Evolutionary conservation across 768 basidiomycete species (phyloP).

Genomic region (Tricholomella constricta): DNA sequence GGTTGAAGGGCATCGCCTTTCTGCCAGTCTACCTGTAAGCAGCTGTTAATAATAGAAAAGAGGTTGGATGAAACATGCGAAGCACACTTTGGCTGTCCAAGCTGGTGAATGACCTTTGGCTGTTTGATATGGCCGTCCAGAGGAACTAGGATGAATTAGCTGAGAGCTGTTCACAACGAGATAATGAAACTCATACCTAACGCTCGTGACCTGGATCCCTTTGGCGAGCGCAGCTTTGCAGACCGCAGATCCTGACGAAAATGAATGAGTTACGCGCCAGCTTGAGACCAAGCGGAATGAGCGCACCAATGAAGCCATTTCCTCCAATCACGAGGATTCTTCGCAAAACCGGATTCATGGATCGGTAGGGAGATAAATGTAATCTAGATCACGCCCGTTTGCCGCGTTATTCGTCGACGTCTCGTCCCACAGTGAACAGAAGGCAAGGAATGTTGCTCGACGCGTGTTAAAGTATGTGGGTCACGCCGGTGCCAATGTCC

Average conservation of each 20-base stretch:
- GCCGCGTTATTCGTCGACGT: neutral
- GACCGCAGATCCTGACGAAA: constrained; percentile 79
- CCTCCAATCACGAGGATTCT: constrained; percentile 96
- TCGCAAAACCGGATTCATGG: constrained; percentile 40
- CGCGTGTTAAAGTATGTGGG: neutral
- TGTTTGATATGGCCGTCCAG: constrained; percentile 82
- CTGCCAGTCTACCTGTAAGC: constrained; percentile 81
- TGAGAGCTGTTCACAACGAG: neutral
- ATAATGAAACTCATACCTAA: constrained; percentile 57
- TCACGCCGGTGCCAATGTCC: neutral
- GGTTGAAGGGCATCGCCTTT: constrained; percentile 82
- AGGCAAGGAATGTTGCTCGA: neutral
- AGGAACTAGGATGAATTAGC: constrained; percentile 54
- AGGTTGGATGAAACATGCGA: constrained; percentile 11
- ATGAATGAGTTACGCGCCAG: constrained; percentile 2
- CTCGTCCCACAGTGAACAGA: neutral
- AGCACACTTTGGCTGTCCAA: constrained; percentile 75
- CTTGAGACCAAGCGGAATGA: neutral
- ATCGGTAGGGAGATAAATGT: neutral
- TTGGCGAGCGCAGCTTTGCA: constrained; percentile 84
- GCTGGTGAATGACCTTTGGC: constrained; percentile 89
- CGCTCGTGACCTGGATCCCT: constrained; percentile 86
- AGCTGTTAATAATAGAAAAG: neutral
- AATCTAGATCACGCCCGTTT: neutral
- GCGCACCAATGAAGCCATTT: constrained; percentile 90